phyloP scores from a whole-genome alignment of 2,329 filamentous ascomycete species.

The Nemania sp. region DNA sequence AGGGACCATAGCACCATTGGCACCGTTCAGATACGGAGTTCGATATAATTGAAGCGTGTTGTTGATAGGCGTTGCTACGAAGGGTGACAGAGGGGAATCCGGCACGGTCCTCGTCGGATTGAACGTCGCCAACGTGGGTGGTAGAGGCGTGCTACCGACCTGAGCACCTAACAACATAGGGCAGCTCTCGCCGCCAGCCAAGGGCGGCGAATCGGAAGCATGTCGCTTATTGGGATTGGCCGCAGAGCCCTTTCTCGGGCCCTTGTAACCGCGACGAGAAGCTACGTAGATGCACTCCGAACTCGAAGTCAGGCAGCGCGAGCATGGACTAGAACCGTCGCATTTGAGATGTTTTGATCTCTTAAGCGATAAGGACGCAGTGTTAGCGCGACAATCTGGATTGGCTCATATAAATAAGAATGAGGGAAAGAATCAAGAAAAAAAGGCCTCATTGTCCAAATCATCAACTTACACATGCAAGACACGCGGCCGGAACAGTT shows the following conservation, averaged over 20 bases:
- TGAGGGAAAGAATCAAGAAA: not conserved
- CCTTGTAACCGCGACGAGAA: slow-evolving; percentile 81
- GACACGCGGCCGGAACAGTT: slow-evolving; percentile 64
- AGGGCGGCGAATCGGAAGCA: slow-evolving; percentile 62
- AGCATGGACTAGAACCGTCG: slow-evolving; percentile 76
- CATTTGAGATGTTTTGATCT: slow-evolving; percentile 79
- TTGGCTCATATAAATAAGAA: slow-evolving; percentile 9
- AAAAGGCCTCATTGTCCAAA: slow-evolving; percentile 26
- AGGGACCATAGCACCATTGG: slow-evolving; percentile 48
- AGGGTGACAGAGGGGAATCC: slow-evolving; percentile 52
- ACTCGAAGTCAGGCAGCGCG: slow-evolving; percentile 70
- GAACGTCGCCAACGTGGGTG: slow-evolving; percentile 50
- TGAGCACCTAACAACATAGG: slow-evolving; percentile 59
- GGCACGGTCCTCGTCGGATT: slow-evolving; percentile 52
- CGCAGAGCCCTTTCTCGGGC: slow-evolving; percentile 65
- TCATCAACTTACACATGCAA: slow-evolving; percentile 63
- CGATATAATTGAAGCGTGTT: slow-evolving; percentile 59
- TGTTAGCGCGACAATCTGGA: slow-evolving; percentile 38
- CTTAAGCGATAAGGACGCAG: slow-evolving; percentile 51
- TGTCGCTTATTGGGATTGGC: slow-evolving; percentile 63
- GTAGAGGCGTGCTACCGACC: slow-evolving; percentile 47
- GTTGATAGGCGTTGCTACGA: slow-evolving; percentile 47
- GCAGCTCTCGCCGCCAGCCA: slow-evolving; percentile 55
- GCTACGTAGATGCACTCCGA: slow-evolving; percentile 77
- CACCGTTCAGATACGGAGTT: slow-evolving; percentile 52